phyloP scores from a whole-genome alignment of 495 filamentous ascomycete species.

The Podospora australis region DNA sequence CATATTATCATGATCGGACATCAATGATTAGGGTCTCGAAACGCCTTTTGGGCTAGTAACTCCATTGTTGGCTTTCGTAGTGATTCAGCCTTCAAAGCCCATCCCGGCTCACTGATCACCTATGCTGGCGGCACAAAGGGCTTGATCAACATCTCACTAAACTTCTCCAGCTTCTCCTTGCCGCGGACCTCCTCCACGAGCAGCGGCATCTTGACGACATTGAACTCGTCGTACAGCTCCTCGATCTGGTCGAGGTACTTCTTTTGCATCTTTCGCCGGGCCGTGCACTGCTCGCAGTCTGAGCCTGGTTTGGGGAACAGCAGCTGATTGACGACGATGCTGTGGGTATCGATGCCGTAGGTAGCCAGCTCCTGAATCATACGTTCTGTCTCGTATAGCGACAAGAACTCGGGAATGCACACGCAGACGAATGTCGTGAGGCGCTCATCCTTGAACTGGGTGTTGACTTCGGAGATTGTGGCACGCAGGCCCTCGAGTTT shows the following conservation, averaged over 20 bases:
- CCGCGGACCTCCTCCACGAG: constrained; percentile 92
- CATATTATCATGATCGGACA: too few species aligned
- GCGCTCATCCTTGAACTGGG: constrained; percentile 94
- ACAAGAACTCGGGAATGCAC: constrained; percentile 96
- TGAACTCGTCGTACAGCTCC: constrained; percentile 98
- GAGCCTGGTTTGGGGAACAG: constrained; percentile 84
- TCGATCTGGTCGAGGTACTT: constrained; percentile 99
- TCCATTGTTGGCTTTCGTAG: too few species aligned
- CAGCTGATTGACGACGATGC: constrained; percentile 97
- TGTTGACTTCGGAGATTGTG: constrained; percentile 93
- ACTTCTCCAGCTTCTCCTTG: constrained; percentile 86
- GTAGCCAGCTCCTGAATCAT: constrained; percentile 97
- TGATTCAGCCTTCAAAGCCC: too few species aligned
- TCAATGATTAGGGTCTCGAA: too few species aligned
- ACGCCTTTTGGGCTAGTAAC: too few species aligned
- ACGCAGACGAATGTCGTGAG: constrained; percentile 98
- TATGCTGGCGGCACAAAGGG: constrained; percentile 72
- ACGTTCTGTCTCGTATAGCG: constrained; percentile 95
- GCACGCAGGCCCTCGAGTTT: constrained; percentile 89
- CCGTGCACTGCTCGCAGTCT: constrained; percentile 91
- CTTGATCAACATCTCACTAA: constrained; percentile 86
- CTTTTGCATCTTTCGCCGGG: constrained; percentile 95
- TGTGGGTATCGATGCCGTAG: constrained; percentile 93
- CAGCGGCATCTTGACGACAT: constrained; percentile 95
- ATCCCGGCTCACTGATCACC: too few species aligned